Base-by-base conservation (phyloP, 805 yeast species). In the Debaryomyces castellii region DNA sequence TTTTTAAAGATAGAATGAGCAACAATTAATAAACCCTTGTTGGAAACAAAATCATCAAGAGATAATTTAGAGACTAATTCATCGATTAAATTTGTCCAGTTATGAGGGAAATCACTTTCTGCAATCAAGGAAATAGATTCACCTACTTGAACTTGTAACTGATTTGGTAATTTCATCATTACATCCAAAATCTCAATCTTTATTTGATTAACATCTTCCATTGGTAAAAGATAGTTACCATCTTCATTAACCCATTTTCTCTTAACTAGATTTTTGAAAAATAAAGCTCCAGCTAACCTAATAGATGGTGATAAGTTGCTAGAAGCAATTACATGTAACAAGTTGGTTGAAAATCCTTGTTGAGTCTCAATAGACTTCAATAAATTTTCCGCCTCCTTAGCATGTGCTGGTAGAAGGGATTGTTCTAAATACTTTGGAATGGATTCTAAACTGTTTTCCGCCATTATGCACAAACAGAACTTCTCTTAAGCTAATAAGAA, bases 1-100 rank as follows among this genome's bases (percentile, higher is more conserved):
- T 96, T 83, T 64, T 87, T 89, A 71, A 92, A 95, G 49, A 94
- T 92, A 1, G 97, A 88, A 64, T 94, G 99, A 4, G 97, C 95
- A 17, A 95, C 98, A 8, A 82, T 78, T 46, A 95, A 71, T 4
- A 95, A 91, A 44, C 97, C 96, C 55, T 84, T 87, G 63, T 90
- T 89, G 43, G 82, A 77, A 11, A 76, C 73, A 76, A 87, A 80
- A 58, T 89, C 89, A n/a, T 76, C 77, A 3, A 69, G 62, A 2
- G 85, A 78, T 39, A 94, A 72, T 58, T 83, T 83, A 1, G 73
- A 57, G 0, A 90, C 88, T 49, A 94, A 74, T 45, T 85, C 86
- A 54, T 86, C 89, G 27, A 89, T 71, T 49, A 94, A 74, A 42
- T 78, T 76, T 1, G 83, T 81, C 99, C 99, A 94, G 41, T 82